Conservation (phyloP, 176 grass and related monocot genomes). For the Urochloa ruziziensis region DNA sequence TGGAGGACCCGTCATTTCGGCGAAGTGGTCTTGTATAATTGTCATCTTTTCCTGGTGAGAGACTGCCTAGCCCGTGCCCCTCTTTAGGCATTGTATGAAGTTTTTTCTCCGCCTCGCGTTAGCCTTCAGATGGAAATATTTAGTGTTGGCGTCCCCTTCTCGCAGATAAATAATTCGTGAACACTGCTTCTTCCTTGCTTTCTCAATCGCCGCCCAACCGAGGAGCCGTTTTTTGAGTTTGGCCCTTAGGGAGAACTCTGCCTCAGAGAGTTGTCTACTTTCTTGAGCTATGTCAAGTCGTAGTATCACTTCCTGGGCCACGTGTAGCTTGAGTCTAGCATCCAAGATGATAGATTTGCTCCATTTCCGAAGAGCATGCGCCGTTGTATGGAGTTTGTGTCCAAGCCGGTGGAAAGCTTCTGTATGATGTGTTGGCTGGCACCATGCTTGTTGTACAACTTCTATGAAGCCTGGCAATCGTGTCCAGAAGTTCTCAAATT, state of each 20-base stretch:
- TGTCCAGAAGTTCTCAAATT: not conserved
- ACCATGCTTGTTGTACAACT: not conserved
- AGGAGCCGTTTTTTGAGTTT: not conserved
- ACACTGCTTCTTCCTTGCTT: too few species aligned
- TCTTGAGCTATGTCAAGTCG: not conserved
- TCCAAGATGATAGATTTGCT: not conserved
- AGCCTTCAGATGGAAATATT: too few species aligned
- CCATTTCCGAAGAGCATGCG: not conserved
- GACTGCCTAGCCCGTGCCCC: too few species aligned
- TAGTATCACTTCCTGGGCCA: not conserved
- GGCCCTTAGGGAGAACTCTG: not conserved
- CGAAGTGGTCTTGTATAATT: too few species aligned
- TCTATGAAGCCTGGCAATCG: not conserved
- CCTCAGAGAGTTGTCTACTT: accelerated
- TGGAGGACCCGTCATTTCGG: too few species aligned
- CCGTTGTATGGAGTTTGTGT: not conserved
- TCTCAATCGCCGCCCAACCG: not conserved
- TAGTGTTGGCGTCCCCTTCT: too few species aligned
- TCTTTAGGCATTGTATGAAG: too few species aligned
- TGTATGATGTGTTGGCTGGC: accelerated
- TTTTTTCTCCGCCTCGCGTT: too few species aligned
- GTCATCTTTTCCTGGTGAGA: too few species aligned
- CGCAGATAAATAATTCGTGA: too few species aligned
- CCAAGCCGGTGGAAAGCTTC: not conserved
- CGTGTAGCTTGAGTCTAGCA: not conserved